phyloP scores from a whole-genome alignment of 805 yeast genomes.

The Candida parachauliodes region DNA sequence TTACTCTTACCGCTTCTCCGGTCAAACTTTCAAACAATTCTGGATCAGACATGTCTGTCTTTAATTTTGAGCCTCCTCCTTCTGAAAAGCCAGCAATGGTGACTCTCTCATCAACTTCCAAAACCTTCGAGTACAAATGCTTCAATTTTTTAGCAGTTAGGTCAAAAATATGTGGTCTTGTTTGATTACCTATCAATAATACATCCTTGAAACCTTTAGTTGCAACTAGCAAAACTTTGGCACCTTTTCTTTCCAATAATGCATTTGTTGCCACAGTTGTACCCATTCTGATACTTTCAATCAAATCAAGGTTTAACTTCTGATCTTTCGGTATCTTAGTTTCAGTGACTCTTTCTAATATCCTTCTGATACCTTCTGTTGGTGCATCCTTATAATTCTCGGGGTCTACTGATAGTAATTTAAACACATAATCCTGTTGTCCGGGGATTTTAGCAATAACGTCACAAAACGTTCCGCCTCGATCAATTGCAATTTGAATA shows the following conservation, averaged over 20 bases:
- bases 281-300: slow-evolving; percentile 79
- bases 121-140: slow-evolving; percentile 68
- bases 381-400: slow-evolving; percentile 87
- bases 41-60: slow-evolving; percentile 21
- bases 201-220: slow-evolving; percentile 88
- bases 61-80: slow-evolving; percentile 48
- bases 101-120: slow-evolving; percentile 87
- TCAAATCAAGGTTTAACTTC: slow-evolving; percentile 54
- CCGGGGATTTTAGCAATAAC: slow-evolving; percentile 47
- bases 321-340: slow-evolving; percentile 42
- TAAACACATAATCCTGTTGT: slow-evolving; percentile 64
- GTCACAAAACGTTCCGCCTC: slow-evolving; percentile 93
- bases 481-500: slow-evolving; percentile 32
- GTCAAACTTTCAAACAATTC: slow-evolving; percentile 35
- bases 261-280: slow-evolving; percentile 97
- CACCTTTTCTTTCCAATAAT: slow-evolving; percentile 87
- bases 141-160: slow-evolving; percentile 69
- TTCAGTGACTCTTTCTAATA: slow-evolving; percentile 59
- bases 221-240: slow-evolving; percentile 77
- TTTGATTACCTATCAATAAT: slow-evolving; percentile 81
- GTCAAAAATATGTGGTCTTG: slow-evolving; percentile 87
- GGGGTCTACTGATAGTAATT: slow-evolving; percentile 85
- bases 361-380: slow-evolving; percentile 81
- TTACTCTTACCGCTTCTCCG: slow-evolving; percentile 29
- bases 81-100: slow-evolving; percentile 73